Base-by-base conservation (phyloP, 306 rosid species). In the Glycyrrhiza uralensis region DNA sequence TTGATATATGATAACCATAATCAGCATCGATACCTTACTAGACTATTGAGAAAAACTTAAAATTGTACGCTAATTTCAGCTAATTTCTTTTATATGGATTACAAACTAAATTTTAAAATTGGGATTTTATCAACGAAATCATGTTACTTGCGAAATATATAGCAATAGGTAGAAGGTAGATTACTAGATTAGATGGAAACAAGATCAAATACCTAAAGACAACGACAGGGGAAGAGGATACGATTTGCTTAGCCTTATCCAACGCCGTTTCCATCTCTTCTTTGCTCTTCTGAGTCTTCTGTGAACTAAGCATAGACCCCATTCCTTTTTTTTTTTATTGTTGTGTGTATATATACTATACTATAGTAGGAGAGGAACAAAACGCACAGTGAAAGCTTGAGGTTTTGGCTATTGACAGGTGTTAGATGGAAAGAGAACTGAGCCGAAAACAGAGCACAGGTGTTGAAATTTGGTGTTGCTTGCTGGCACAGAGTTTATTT, bases 191-290 rank as follows among this genome's bases (percentile, higher is more conserved):
- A 52, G 30, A 19, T 19, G 4, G 38, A 22, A 51, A 33, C 1
- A 12, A 35, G 6, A 6, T 6, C n/a, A n/a, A 18, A 33, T 22
- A 82, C 86, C 83, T 82, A 64, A 78, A 82, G 49, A 82, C 67
- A 47, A 79, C 5, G 26, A 74, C 79, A 1, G 86, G 76, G 50
- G 83, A 9, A 5, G 81, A 79, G 62, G 83, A 66, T 6, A 39
- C 78, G 4, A 65, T 56, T 38, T 65, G 57, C 72, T 79, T 79
- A 14, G 79, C 81, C 70, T 82, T 82, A 41, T 75, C 64, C 78
- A 79, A 56, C 2, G 76, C 76, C 58, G 55, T 61, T 79, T 79
- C 81, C 51, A 50, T 58, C 9, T 74, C 83, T 57, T 82, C 71
- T 61, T 69, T 74, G 44, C 35, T 74, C 49, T 12, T 36, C 35